Evolutionary conservation across 352 stramenopile species (phyloP).

Genomic region (Phytophthora europaea): DNA sequence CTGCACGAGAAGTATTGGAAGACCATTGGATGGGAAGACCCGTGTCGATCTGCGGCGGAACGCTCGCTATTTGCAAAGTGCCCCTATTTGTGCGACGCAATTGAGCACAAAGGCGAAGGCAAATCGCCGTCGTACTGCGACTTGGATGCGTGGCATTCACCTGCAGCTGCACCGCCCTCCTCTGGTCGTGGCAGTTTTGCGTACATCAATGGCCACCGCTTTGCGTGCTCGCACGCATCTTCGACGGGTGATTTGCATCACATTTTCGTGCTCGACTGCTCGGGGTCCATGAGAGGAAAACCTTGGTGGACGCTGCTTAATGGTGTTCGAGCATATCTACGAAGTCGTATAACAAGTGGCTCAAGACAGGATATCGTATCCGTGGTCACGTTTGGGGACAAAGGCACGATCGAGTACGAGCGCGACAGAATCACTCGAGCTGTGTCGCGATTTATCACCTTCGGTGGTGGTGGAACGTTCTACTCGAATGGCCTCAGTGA

Average conservation of each 20-base stretch:
- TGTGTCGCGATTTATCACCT: slow-evolving; percentile 18
- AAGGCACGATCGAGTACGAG: slow-evolving; percentile 43
- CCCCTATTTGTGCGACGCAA: slow-evolving; percentile 42
- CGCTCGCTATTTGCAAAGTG: slow-evolving; percentile 46
- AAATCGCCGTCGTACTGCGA: slow-evolving; percentile 38
- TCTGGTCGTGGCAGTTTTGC: slow-evolving; percentile 4
- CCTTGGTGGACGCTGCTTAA: slow-evolving; percentile 37
- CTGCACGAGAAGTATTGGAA: slow-evolving; percentile 61
- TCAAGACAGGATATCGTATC: slow-evolving; percentile 47
- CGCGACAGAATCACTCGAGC: background rate
- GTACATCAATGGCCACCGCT: slow-evolving; percentile 45
- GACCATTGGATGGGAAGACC: slow-evolving; percentile 63
- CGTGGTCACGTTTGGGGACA: slow-evolving; percentile 48
- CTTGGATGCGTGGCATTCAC: slow-evolving; percentile 46
- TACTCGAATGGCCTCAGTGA: slow-evolving; percentile 44
- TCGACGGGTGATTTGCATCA: slow-evolving; percentile 40
- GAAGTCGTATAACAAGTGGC: slow-evolving; percentile 35
- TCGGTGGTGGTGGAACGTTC: slow-evolving; percentile 41
- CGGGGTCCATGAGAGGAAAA: slow-evolving; percentile 52
- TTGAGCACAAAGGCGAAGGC: slow-evolving; percentile 37
- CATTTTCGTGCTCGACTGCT: slow-evolving; percentile 61
- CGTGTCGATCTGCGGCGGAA: slow-evolving; percentile 40
- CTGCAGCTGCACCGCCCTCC: background rate
- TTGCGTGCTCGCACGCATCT: slow-evolving; percentile 45
- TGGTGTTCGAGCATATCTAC: slow-evolving; percentile 43